Evolutionary conservation across 2,329 filamentous ascomycete species (phyloP), one percentile per base, ranked within the genome.

Genomic region (Fusarium denticulatum): DNA sequence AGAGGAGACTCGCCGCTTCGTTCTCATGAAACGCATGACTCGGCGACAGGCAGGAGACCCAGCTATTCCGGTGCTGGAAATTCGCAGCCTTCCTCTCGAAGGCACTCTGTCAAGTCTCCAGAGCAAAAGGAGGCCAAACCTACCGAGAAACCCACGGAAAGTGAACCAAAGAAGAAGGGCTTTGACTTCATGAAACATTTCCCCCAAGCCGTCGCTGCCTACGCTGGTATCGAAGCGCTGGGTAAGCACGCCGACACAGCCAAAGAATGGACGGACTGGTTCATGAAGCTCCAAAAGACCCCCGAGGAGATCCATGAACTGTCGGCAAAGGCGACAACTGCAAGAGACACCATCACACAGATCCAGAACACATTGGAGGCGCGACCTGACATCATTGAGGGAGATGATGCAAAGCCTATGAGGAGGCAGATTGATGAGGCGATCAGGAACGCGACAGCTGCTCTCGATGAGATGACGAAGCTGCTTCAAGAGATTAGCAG

Each of bases 241-340:
- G 71, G 74, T 2, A 73, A 79, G 3, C 77, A 81, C 16, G 80
- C 78, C 2, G 79, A 80, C 49, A 78, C 75, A 7, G 80, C 79
- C 28, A 81, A 81, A 63, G 79, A 81, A 36, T 81, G 80, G 80
- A 74, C 77, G 5, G 79, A 80, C 15, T 81, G 80, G 80, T 69
- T 81, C 45, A 79, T 76, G 60, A 74, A 80, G 28, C 62, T 81
- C 1, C 76, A 77, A 39, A 80, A 77, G 22, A 80, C 80, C 0
- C 80, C 80, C 1, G 77, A 78, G 7, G 80, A 81, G 34, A 81
- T 81, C 7, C 67, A 76, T 5, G 74, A 74, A 1, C 65, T 81
- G 0, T 77, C 79, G 0, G 71, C 71, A 6, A 79, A 77, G 36
- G 77, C 73, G 2, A 78, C 76, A 4, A 79, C 77, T 2, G 79